Conservation (phyloP, 2,329 filamentous ascomycete genomes). For the Cladophialophora exuberans region DNA sequence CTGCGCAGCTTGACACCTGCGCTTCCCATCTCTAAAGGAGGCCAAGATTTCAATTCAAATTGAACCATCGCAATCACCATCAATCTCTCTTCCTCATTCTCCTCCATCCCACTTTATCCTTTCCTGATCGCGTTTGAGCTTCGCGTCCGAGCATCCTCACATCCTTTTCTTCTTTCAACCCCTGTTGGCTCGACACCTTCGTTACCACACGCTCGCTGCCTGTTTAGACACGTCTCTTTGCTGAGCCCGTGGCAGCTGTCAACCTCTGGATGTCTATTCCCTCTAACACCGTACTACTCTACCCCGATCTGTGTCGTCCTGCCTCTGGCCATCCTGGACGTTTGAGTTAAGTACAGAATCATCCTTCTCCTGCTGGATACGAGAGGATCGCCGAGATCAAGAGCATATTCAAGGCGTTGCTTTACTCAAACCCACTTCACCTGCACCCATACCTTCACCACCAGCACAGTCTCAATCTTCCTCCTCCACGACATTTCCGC, state of each 20-base stretch:
- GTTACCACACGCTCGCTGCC: neutral
- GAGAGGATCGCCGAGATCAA: constrained; percentile 5
- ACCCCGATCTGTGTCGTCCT: constrained; percentile 10
- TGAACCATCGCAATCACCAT: too few species aligned
- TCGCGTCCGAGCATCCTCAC: neutral
- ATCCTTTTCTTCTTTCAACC: neutral
- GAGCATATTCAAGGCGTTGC: constrained; percentile 31
- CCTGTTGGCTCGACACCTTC: neutral
- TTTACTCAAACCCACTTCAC: constrained; percentile 28
- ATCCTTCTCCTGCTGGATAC: constrained; percentile 25
- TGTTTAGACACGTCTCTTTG: neutral
- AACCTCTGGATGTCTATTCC: neutral
- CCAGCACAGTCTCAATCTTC: constrained; percentile 12
- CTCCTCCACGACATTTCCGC: constrained; percentile 23
- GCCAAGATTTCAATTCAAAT: too few species aligned
- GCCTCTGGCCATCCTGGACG: constrained; percentile 12
- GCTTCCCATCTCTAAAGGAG: constrained; percentile 2
- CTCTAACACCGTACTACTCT: neutral
- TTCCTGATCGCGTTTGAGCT: too few species aligned
- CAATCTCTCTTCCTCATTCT: too few species aligned
- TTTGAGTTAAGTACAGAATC: constrained; percentile 33
- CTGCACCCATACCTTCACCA: constrained; percentile 11
- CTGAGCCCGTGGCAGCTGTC: neutral
- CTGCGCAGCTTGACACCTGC: neutral
- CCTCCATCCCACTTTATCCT: too few species aligned